These are phyloP conservation scores for Porcisia deanei DNA, from an alignment of 208 protist species.

Conservation along the genomic window DNA sequence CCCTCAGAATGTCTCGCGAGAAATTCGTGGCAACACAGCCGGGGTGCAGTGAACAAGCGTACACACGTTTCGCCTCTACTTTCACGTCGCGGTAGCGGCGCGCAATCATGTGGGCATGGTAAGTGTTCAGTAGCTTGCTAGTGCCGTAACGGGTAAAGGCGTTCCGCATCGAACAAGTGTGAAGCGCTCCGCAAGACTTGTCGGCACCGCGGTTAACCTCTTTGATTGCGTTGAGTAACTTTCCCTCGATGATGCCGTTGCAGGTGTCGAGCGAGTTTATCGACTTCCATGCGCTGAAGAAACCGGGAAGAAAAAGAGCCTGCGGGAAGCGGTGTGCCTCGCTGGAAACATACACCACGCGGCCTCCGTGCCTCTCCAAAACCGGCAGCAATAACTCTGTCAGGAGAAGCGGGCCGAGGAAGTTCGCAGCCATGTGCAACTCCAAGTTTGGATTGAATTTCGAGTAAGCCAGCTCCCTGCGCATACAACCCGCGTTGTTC, in stretches of 20 bases:
- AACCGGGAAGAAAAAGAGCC: conserved; percentile 36
- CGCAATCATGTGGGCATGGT: conserved; percentile 79
- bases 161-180: conserved; percentile 8
- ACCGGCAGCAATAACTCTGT: conserved; percentile 82
- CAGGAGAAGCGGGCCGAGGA: conserved; percentile 80
- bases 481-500: conserved; percentile 90
- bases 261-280: conserved; percentile 7
- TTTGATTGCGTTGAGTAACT: conserved; percentile 57
- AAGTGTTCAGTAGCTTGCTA: conserved; percentile 87
- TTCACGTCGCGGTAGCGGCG: conserved; percentile 39
- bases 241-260: conserved; percentile 35
- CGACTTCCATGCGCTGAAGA: conserved; percentile 19
- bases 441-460: conserved; percentile 53
- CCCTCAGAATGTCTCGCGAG: conserved; percentile 46
- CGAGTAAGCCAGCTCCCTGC: conserved; percentile 50
- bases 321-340: conserved; percentile 79
- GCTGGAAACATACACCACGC: conserved; percentile 83
- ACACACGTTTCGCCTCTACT: conserved; percentile 34
- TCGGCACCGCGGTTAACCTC: conserved; percentile 59
- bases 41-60: conserved; percentile 81
- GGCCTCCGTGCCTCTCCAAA: conserved; percentile 65
- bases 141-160: conserved; percentile 82
- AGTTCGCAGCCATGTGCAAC: conserved; percentile 85
- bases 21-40: conserved; percentile 82
- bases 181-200: conserved; percentile 45